These are phyloP conservation scores for Rhodofomes roseus DNA, from an alignment of 1,284 basidiomycete genomes.

Conservation along the genomic window DNA sequence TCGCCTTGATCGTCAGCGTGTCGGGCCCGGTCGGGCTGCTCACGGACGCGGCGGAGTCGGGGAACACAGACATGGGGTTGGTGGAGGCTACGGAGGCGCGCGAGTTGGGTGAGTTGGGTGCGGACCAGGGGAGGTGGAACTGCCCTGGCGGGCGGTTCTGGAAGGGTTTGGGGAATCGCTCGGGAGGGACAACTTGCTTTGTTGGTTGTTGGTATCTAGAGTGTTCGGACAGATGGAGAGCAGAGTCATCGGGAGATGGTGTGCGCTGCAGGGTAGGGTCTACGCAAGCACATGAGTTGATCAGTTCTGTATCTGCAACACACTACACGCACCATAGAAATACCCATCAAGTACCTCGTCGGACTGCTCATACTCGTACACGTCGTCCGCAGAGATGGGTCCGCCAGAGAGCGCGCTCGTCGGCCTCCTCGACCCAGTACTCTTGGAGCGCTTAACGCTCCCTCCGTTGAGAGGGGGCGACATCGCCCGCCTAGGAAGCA, in stretches of 20 bases:
- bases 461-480: conserved; percentile 15
- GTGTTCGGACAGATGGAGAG: conserved; percentile 13
- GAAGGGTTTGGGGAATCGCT: conserved; percentile 30
- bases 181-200: conserved; percentile 19
- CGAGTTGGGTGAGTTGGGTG: conserved; percentile 24
- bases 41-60: not conserved
- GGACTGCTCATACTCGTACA: conserved; percentile 35
- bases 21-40: conserved; percentile 11
- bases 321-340: conserved; percentile 39
- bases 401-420: conserved; percentile 18
- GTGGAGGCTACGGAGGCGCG: not conserved
- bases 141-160: conserved; percentile 29
- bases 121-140: conserved; percentile 30
- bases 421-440: conserved; percentile 25
- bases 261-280: conserved; percentile 22
- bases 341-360: conserved; percentile 46
- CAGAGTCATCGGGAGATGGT: conserved; percentile 4
- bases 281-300: conserved; percentile 12
- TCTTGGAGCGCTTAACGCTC: not conserved
- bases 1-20: conserved; percentile 60
- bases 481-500: conserved; percentile 36
- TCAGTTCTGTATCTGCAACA: not conserved
- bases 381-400: conserved; percentile 32
- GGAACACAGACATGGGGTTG: not conserved
- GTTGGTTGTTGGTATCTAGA: conserved; percentile 11